Base-by-base conservation (phyloP, 768 basidiomycete genomes). In the Chalciporus sphaerocephalus region DNA sequence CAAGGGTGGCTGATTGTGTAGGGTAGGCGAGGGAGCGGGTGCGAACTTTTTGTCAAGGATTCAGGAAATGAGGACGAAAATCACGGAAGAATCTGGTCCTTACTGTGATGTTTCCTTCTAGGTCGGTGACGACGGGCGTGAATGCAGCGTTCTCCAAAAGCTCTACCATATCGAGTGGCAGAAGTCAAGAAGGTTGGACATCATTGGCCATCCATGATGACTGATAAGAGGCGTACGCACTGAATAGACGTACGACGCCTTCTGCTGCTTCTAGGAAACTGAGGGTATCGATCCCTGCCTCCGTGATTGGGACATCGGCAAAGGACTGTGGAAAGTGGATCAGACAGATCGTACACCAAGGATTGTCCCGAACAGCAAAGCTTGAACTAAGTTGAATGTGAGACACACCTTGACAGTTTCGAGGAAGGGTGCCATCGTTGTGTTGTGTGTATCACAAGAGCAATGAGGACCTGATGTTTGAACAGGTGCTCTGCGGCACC, bases 101-200 rank as follows among this genome's bases (percentile, higher is more conserved):
- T 58, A 96, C 95, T 40, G 73, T 69, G 68, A 98, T 96, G 71
- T 99, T 99, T 23, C 92, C 91, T 45, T 78, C 87, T 57, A 99
- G 57, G 69, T 99, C 96, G 55, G 61, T 75, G 67, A 92, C 84
- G 15, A 99, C 96, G 28, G 85, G 73, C 1, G 69, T 55, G 65
- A 99, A 97, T 3, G 94, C 89, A 2, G 61, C 48, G 48, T 61
- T 62, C 1, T 55, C 40, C 18, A 62, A 52, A 8, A 62, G 55
- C 35, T 57, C 61, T 62, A 24, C 44, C 16, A 24, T 42, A 27
- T 30, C 33, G 21, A 18, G 38, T 38, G 12, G 43, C 30, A n/a
- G 28, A 20, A 17, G 38, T 21, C 17, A 35, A 25, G 21, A 37
- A 16, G 23, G 18, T 21, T 46, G 21, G 38, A 25, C 38, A 40